These are phyloP conservation scores for Epicoccum nigrum DNA, from an alignment of 2,329 filamentous ascomycete species.

Conservation along the genomic window DNA sequence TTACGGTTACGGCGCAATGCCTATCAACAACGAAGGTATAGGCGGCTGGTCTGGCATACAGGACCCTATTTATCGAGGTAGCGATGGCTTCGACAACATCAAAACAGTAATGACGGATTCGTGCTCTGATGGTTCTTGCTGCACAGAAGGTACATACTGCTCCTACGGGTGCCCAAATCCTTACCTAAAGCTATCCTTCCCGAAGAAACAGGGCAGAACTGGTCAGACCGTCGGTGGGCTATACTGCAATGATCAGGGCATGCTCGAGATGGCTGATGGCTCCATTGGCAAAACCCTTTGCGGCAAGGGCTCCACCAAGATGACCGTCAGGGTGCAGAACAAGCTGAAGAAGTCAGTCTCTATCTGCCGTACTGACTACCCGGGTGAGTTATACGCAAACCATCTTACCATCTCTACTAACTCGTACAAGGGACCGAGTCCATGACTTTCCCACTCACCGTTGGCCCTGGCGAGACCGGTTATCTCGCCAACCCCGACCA, in stretches of 20 bases:
- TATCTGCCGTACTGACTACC: conserved; percentile 95
- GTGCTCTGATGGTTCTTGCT: conserved; percentile 61
- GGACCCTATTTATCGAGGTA: conserved; percentile 47
- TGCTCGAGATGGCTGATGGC: conserved; percentile 70
- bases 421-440: conserved; percentile 67
- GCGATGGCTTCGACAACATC: conserved; percentile 60
- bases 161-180: conserved; percentile 92
- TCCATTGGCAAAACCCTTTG: conserved; percentile 72
- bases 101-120: conserved; percentile 69
- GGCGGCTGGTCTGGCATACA: conserved; percentile 84
- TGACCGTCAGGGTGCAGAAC: conserved; percentile 74
- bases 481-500: conserved; percentile 78
- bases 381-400: conserved; percentile 61
- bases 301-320: conserved; percentile 69
- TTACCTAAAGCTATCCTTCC: conserved; percentile 93
- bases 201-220: conserved; percentile 74
- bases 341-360: conserved; percentile 69
- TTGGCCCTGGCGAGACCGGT: conserved; percentile 63
- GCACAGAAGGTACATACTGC: conserved; percentile 72
- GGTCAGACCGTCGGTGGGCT: conserved; percentile 89
- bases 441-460: conserved; percentile 79
- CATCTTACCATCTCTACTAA: conserved; percentile 13
- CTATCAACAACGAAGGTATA: conserved; percentile 70
- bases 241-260: conserved; percentile 77
- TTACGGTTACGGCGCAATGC: conserved; percentile 77